Base-by-base conservation (phyloP, 768 basidiomycete genomes). In the Mycena epipterygia region DNA sequence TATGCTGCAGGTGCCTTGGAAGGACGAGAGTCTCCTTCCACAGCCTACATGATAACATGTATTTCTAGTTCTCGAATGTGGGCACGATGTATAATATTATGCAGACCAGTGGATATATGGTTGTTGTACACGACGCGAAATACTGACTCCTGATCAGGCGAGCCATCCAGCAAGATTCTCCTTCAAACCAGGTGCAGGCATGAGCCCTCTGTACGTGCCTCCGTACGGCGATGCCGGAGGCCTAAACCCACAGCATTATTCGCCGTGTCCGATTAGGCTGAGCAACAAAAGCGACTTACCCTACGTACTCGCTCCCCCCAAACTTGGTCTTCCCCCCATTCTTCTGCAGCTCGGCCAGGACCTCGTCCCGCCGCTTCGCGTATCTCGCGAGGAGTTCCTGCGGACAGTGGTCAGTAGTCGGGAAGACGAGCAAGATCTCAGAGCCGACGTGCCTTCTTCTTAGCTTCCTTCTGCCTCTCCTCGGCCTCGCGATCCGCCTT, bases 171-270 rank as follows among this genome's bases (percentile, higher is more conserved):
- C 72, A 23, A 73, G 68, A 55, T 73, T 60, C 19, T 70, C 12
- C 7, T 64, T 58, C n/a, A 35, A 21, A 8, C 72, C 61, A 2
- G 35, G 64, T 4, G 68, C 64, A 37, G 64, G 64, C 68, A 67
- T 67, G 23, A 70, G 65, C 27, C 44, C 72, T 35, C 68, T 29
- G 32, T 73, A 73, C 4, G 21, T 16, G 35, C 72, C 72, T 0
- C 68, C 72, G 42, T 70, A 73, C 5, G 68, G 72, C 4, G 72
- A 73, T 3, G 64, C 65, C 21, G 72, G 72, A 12, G 72, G 72
- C 21, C 72, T 73, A 11, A 6, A 23, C 5, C 14, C 30, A 29
- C 25, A 39, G 2, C 5, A 25, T 39, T 56, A 39, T 23, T 49
- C 30, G 41, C 13, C 1, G 21, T 21, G 16, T 11, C 55, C 23